Percentiles rank a stretch among this genome's conserved stretches.
These are phyloP conservation scores for Wickerhamomyces chaumierensis DNA, from an alignment of 805 yeast species.

Conservation along the genomic window DNA sequence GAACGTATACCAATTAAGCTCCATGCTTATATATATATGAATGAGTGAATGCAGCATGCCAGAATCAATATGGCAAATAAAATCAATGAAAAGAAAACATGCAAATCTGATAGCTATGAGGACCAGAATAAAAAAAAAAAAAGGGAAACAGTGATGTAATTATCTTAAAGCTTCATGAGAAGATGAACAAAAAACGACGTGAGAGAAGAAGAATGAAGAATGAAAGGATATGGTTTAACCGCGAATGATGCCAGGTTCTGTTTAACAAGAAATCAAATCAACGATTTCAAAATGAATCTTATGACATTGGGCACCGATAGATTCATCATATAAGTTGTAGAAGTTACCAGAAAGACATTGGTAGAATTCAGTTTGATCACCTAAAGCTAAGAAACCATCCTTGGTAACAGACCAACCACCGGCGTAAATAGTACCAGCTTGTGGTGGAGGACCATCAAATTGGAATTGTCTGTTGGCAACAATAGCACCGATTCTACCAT, in stretches of 20 bases:
- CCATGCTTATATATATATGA: too few relatives aligned
- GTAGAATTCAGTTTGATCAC: constrained; percentile 50
- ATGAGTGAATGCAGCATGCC: too few relatives aligned
- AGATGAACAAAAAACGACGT: constrained; percentile 1
- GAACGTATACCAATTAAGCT: too few relatives aligned
- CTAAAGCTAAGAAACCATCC: constrained; percentile 53
- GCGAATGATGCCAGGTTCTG: not conserved
- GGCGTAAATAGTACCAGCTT: constrained; percentile 64
- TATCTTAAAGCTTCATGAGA: too few relatives aligned
- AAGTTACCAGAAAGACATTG: constrained; percentile 68
- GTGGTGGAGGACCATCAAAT: constrained; percentile 82
- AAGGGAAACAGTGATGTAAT: too few relatives aligned
- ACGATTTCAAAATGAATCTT: constrained; percentile 51
- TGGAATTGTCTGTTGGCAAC: constrained; percentile 81
- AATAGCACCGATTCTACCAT: constrained; percentile 66
- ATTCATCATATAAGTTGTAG: constrained; percentile 67
- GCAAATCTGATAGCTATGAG: too few relatives aligned
- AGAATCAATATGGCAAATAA: too few relatives aligned
- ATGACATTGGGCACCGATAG: constrained; percentile 49
- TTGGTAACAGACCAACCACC: constrained; percentile 51
- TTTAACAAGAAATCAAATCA: constrained; percentile 43
- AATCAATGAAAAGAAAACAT: too few relatives aligned
- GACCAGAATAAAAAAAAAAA: too few relatives aligned
- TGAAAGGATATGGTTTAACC: not conserved
- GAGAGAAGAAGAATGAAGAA: not conserved